Evolutionary conservation across 1,284 basidiomycete genomes (phyloP).

Genomic region (Porogramme epimiltina): DNA sequence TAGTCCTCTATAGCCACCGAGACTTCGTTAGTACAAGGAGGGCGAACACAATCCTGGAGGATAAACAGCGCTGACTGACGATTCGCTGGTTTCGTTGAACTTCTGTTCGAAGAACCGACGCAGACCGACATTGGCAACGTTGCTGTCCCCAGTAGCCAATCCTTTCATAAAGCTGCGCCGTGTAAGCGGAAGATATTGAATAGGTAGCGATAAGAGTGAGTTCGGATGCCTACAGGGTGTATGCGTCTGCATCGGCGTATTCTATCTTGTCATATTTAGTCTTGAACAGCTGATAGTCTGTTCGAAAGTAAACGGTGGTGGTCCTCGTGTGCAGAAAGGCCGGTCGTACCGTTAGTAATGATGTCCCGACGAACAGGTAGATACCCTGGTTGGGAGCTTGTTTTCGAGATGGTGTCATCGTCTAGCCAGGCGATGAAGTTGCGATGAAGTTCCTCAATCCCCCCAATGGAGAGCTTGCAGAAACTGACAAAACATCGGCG

Average conservation of each 20-base stretch:
- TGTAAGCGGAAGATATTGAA: too few relatives aligned
- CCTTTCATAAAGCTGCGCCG: constrained; percentile 63
- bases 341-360: constrained; percentile 49
- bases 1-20: constrained; percentile 53
- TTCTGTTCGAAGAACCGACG: constrained; percentile 81
- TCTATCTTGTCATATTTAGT: constrained; percentile 65
- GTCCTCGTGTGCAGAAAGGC: neutral
- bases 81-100: constrained; percentile 77
- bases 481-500: constrained; percentile 75
- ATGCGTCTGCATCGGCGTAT: constrained; percentile 63
- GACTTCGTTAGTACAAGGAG: neutral
- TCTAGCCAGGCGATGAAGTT: constrained; percentile 67
- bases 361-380: constrained; percentile 52
- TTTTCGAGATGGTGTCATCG: constrained; percentile 35
- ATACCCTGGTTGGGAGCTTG: constrained; percentile 35
- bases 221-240: constrained; percentile 53
- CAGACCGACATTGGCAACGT: constrained; percentile 66
- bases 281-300: constrained; percentile 64
- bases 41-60: neutral
- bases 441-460: constrained; percentile 58
- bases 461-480: constrained; percentile 72
- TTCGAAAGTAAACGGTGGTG: neutral
- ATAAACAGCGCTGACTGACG: constrained; percentile 47
- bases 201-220: neutral
- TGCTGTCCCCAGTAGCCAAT: constrained; percentile 64